A percentile compares a stretch with the other conserved stretches of the same genome.
Conservation (phyloP, 176 grass and related monocot species). For the Oropetium thomaeum region DNA sequence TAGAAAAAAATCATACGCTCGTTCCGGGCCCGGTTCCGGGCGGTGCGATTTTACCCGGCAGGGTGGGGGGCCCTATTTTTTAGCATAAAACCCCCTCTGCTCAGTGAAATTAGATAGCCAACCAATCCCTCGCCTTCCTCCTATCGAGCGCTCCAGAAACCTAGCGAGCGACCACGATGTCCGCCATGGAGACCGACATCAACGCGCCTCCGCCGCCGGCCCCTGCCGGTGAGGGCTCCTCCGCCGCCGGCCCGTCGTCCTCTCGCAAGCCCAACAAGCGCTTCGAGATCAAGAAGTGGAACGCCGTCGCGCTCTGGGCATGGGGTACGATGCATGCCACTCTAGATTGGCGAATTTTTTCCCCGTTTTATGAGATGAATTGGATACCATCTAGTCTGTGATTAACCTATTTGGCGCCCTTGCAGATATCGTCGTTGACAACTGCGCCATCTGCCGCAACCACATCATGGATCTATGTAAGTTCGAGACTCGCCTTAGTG, state of each 20-base stretch:
- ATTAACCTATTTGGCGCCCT: neutral
- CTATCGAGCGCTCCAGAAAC: slow-evolving; percentile 4
- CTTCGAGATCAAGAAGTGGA: slow-evolving; percentile 99
- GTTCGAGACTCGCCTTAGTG: neutral
- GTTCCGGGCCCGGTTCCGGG: no score
- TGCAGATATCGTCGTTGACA: slow-evolving; percentile 98
- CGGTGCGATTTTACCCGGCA: no score
- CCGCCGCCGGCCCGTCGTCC: slow-evolving; percentile 32
- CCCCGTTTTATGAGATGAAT: neutral
- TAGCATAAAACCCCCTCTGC: slow-evolving; percentile 6
- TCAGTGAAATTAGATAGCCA: neutral
- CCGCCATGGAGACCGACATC: slow-evolving; percentile 83
- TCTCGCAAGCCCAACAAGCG: slow-evolving; percentile 78
- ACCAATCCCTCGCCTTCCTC: neutral
- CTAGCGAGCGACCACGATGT: slow-evolving; percentile 37
- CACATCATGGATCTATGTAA: slow-evolving; percentile 99
- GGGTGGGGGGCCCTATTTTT: neutral
- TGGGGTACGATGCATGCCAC: slow-evolving; percentile 58
- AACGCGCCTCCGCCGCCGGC: slow-evolving; percentile 43
- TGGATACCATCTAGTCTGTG: neutral
- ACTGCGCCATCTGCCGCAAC: slow-evolving; percentile 99
- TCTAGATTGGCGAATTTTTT: neutral
- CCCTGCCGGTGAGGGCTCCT: slow-evolving; percentile 62
- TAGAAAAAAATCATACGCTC: no score
- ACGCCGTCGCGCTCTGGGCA: slow-evolving; percentile 98